Percentiles rank a stretch among this genome's conserved stretches.
Conservation (phyloP, 371 early-diverging fungal genomes). For the Mucor plumbeus region DNA sequence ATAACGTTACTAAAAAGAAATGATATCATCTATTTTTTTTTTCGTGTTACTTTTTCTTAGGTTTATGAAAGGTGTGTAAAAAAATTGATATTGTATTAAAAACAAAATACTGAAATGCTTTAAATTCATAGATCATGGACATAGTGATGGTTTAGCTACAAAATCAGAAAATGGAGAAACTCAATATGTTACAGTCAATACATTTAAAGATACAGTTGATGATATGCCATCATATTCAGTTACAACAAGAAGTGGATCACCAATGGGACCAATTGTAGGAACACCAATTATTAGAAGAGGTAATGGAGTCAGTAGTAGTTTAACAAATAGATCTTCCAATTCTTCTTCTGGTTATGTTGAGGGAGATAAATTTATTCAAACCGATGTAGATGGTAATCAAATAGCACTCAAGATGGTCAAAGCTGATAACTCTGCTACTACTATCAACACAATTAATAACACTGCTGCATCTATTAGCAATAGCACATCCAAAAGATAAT, state of each 20-base stretch:
- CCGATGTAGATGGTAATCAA: conserved; percentile 45
- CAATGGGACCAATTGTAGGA: conserved; percentile 24
- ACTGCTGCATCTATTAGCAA: not conserved
- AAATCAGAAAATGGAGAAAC: conserved; percentile 25
- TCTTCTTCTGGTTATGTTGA: conserved; percentile 34
- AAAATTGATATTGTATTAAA: not conserved
- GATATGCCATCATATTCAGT: conserved; percentile 21
- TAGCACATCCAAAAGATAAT: not conserved
- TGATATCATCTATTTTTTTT: conserved; percentile 1
- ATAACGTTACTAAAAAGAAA: conserved; percentile 5
- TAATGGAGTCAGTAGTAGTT: conserved; percentile 28
- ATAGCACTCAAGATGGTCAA: conserved; percentile 42
- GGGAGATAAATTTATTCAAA: conserved; percentile 41
- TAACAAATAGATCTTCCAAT: conserved; percentile 23
- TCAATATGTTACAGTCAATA: conserved; percentile 24
- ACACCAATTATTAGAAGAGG: conserved; percentile 28
- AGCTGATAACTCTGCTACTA: conserved; percentile 31
- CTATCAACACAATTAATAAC: not conserved
- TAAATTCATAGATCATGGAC: conserved; percentile 25
- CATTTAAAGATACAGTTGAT: conserved; percentile 18
- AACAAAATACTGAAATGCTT: not conserved
- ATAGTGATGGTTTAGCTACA: conserved; percentile 27
- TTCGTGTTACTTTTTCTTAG: conserved; percentile 3
- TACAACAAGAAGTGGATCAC: conserved; percentile 29
- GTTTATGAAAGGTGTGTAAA: conserved; percentile 31